A percentile compares a stretch with the other conserved stretches of the same genome.
Conservation (phyloP, 495 filamentous ascomycete species). For the Jackrogersella minutella region DNA sequence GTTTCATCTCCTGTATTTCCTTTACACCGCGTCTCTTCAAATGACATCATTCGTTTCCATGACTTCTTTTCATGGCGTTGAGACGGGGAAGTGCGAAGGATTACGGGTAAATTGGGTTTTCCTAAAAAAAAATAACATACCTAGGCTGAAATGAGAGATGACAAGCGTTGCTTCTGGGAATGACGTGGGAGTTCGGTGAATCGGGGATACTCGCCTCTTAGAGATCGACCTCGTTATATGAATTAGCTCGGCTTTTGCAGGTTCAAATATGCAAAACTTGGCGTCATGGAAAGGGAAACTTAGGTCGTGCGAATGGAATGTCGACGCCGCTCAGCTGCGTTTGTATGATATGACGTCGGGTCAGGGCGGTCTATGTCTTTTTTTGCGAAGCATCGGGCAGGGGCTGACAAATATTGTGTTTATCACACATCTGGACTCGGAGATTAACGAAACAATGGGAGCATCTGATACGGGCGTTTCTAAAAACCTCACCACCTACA, state of each 20-base stretch:
- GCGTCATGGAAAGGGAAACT: not conserved
- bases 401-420: constrained; percentile 1
- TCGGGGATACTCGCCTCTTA: not conserved
- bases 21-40: constrained; percentile 28
- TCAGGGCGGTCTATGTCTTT: not conserved
- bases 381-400: constrained; percentile 2
- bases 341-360: constrained; percentile 19
- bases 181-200: constrained; percentile 22
- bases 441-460: not conserved
- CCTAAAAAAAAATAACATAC: constrained; percentile 3
- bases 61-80: constrained; percentile 28
- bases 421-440: not conserved
- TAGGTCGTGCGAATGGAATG: not conserved
- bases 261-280: not conserved
- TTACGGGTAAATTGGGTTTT: constrained; percentile 31
- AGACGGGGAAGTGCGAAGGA: constrained; percentile 16
- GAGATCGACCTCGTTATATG: constrained; percentile 3
- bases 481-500: not conserved
- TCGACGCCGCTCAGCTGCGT: not conserved
- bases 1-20: constrained; percentile 24
- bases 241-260: not conserved
- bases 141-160: constrained; percentile 15
- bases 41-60: constrained; percentile 37
- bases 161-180: constrained; percentile 29
- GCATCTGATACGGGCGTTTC: not conserved